Conservation (phyloP, 1,284 basidiomycete species). For the Cyathus pygmaeus region DNA sequence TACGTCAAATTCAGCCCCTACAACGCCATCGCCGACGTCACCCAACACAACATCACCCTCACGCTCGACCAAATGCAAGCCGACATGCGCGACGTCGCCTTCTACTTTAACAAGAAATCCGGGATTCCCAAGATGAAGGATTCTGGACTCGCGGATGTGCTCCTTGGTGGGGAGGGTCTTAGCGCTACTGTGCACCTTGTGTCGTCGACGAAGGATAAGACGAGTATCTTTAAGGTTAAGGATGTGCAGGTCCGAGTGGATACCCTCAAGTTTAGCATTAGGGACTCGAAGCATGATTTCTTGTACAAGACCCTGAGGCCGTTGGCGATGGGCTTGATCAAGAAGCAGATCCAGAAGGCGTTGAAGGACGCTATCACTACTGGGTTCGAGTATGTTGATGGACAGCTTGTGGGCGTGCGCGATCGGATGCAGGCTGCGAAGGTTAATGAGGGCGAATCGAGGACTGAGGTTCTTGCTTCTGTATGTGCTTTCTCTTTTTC, state of each 20-base stretch:
- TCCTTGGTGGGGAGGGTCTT: constrained; percentile 85
- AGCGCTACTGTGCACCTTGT: constrained; percentile 72
- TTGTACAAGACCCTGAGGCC: constrained; percentile 87
- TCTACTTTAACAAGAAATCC: constrained; percentile 84
- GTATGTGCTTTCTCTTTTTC: constrained; percentile 9
- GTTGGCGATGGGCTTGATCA: constrained; percentile 84
- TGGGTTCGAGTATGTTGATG: constrained; percentile 87
- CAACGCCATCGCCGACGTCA: constrained; percentile 63
- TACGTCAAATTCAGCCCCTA: constrained; percentile 87
- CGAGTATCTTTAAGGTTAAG: constrained; percentile 83
- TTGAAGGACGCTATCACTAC: constrained; percentile 81
- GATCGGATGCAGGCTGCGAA: constrained; percentile 81
- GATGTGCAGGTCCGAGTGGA: constrained; percentile 84
- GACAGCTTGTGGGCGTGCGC: constrained; percentile 84
- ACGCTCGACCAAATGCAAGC: constrained; percentile 89
- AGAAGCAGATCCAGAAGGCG: constrained; percentile 90
- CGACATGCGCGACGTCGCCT: constrained; percentile 93
- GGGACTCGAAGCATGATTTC: constrained; percentile 92
- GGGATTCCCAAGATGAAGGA: constrained; percentile 87
- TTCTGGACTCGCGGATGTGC: constrained; percentile 91
- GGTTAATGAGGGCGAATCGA: constrained; percentile 43
- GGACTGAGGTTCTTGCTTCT: constrained; percentile 68
- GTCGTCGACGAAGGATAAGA: constrained; percentile 70
- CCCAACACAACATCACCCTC: constrained; percentile 77
- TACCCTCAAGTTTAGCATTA: constrained; percentile 89